phyloP scores from a whole-genome alignment of 306 rosid genomes.

The Urtica urens region DNA sequence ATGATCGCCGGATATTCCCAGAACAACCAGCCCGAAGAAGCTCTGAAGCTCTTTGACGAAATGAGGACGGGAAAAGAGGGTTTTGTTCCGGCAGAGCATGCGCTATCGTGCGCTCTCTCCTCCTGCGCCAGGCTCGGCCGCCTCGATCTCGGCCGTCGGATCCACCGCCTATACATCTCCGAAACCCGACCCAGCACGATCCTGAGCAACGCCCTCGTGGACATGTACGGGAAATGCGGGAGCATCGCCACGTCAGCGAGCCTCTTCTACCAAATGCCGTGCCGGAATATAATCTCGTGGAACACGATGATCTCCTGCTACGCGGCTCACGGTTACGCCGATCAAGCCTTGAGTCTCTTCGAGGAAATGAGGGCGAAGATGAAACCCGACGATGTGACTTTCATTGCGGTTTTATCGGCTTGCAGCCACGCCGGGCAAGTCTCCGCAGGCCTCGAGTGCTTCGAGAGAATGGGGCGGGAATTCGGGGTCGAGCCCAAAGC shows the following conservation, averaged over 20 bases:
- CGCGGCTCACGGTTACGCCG: conserved; percentile 50
- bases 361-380: conserved; percentile 37
- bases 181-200: conserved; percentile 27
- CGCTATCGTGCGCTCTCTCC: conserved; percentile 64
- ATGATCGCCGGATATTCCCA: conserved; percentile 72
- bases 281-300: conserved; percentile 55
- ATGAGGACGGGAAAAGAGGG: conserved; percentile 40
- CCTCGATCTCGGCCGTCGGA: conserved; percentile 48
- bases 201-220: conserved; percentile 46
- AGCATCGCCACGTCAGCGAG: conserved; percentile 34
- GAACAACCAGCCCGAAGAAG: conserved; percentile 50
- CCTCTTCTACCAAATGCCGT: conserved; percentile 35
- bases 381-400: conserved; percentile 53
- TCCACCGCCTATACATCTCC: conserved; percentile 30
- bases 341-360: conserved; percentile 39
- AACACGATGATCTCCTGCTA: conserved; percentile 58
- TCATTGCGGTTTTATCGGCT: conserved; percentile 55
- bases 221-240: conserved; percentile 85
- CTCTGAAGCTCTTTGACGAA: conserved; percentile 44
- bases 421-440: conserved; percentile 66
- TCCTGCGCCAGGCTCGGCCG: conserved; percentile 59
- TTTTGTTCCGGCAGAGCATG: conserved; percentile 38
- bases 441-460: conserved; percentile 38
- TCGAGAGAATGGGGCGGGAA: conserved; percentile 36
- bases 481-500: conserved; percentile 43